Conservation (phyloP, 768 basidiomycete genomes). For the Lactarius evosmus region DNA sequence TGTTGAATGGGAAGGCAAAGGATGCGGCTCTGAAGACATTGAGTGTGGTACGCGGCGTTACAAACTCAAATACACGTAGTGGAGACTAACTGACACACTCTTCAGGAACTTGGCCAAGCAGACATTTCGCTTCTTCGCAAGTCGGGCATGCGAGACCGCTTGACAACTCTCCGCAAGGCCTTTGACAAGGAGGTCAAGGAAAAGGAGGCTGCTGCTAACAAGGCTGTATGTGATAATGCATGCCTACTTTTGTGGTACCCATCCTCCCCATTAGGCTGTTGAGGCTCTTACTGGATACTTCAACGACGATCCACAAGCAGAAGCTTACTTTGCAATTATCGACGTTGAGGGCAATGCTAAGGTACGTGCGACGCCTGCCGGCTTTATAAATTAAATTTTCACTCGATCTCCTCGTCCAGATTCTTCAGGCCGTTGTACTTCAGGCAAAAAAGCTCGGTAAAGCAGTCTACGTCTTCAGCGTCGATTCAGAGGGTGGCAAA, state of each 20-base stretch:
- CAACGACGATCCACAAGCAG: conserved; percentile 65
- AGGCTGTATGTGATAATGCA: conserved; percentile 51
- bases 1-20: conserved; percentile 69
- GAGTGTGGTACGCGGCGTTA: conserved; percentile 53
- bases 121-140: conserved; percentile 88
- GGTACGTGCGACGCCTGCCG: conserved; percentile 40
- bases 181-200: conserved; percentile 86
- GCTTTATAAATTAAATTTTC: conserved; percentile 8
- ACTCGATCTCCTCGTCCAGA: conserved; percentile 40
- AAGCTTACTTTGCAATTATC: conserved; percentile 66
- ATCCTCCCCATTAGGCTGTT: conserved; percentile 50
- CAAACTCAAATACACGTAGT: not conserved
- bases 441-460: conserved; percentile 82
- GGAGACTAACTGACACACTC: not conserved
- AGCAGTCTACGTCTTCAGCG: conserved; percentile 84
- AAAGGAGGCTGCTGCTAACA: conserved; percentile 69
- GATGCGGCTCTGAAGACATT: conserved; percentile 84
- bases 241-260: not conserved
- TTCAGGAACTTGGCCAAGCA: conserved; percentile 81
- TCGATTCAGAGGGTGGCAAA: conserved; percentile 64
- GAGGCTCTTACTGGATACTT: conserved; percentile 73
- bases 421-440: conserved; percentile 68
- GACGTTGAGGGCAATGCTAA: conserved; percentile 85
- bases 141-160: conserved; percentile 70
- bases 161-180: conserved; percentile 69